Conservation (phyloP, 371 early-diverging fungal genomes). For the Haplosporangium sp. region DNA sequence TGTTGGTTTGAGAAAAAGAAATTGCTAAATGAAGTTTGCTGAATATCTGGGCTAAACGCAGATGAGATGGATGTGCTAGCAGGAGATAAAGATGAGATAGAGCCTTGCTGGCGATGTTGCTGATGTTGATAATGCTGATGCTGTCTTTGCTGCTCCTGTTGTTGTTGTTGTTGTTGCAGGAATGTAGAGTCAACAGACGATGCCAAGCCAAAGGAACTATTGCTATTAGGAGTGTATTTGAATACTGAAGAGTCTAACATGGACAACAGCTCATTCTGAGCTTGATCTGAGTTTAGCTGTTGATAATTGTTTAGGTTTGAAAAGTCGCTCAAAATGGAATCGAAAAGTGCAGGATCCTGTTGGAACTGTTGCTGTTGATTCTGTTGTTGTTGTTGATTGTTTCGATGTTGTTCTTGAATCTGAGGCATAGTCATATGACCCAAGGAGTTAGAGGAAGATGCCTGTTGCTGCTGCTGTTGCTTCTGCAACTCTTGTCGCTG, state of each 20-base stretch:
- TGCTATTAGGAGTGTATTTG: constrained; percentile 10
- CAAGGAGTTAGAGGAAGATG: constrained; percentile 6
- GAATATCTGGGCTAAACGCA: constrained; percentile 18
- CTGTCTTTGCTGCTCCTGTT: constrained; percentile 9
- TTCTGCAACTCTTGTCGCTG: constrained; percentile 27
- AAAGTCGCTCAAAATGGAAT: constrained; percentile 39
- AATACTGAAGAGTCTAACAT: constrained; percentile 38
- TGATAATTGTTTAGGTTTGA: constrained; percentile 46
- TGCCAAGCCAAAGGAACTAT: neutral
- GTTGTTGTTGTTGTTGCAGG: constrained; percentile 9
- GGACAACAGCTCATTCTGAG: constrained; percentile 47
- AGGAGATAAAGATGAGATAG: constrained; percentile 14
- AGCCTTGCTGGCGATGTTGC: constrained; percentile 11
- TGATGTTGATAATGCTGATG: constrained; percentile 5
- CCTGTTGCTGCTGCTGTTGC: constrained; percentile 24
- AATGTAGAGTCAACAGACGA: neutral
- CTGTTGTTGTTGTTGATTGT: constrained; percentile 17
- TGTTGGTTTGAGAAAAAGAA: constrained; percentile 11
- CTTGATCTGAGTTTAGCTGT: constrained; percentile 53
- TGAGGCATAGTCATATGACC: constrained; percentile 22
- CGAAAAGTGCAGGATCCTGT: constrained; percentile 20
- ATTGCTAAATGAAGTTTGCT: constrained; percentile 1
- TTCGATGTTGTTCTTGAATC: constrained; percentile 24
- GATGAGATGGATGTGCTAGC: constrained; percentile 25
- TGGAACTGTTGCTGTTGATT: constrained; percentile 10